Percentiles rank a stretch among this genome's conserved stretches.
Evolutionary conservation across 495 filamentous ascomycete species (phyloP).

Genomic region (Xylaria bambusicola): DNA sequence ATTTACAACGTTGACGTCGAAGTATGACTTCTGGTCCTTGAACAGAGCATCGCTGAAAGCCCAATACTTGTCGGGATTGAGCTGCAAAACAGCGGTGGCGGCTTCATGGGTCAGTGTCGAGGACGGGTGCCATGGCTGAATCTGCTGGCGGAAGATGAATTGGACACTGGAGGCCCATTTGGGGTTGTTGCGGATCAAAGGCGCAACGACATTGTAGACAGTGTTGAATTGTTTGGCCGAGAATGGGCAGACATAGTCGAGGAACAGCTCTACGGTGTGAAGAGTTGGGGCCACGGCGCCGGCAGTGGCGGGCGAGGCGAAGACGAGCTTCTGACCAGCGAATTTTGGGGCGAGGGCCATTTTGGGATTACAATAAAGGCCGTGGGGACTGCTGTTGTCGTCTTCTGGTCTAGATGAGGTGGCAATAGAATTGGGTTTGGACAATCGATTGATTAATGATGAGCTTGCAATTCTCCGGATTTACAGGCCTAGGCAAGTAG

Average conservation of each 20-base stretch:
- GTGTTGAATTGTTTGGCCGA: conserved; percentile 68
- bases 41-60: conserved; percentile 74
- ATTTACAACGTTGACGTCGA: conserved; percentile 78
- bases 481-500: no score
- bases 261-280: conserved; percentile 78
- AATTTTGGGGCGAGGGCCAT: conserved; percentile 80
- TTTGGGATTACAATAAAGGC: neutral
- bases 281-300: conserved; percentile 47
- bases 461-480: neutral
- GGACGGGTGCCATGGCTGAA: conserved; percentile 95
- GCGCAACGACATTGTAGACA: conserved; percentile 61
- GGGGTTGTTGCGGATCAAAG: conserved; percentile 53
- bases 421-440: neutral
- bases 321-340: conserved; percentile 64
- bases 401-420: no score
- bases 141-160: conserved; percentile 83
- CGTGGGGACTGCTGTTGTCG: no score
- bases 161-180: conserved; percentile 59
- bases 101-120: conserved; percentile 89
- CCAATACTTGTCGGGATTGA: conserved; percentile 73
- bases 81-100: conserved; percentile 69
- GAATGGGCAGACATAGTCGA: conserved; percentile 85
- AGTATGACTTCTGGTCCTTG: conserved; percentile 67
- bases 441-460: neutral
- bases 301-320: conserved; percentile 32